These are phyloP conservation scores for Ceratobasidium sp. DNA, from an alignment of 1,284 basidiomycete genomes.

Conservation along the genomic window DNA sequence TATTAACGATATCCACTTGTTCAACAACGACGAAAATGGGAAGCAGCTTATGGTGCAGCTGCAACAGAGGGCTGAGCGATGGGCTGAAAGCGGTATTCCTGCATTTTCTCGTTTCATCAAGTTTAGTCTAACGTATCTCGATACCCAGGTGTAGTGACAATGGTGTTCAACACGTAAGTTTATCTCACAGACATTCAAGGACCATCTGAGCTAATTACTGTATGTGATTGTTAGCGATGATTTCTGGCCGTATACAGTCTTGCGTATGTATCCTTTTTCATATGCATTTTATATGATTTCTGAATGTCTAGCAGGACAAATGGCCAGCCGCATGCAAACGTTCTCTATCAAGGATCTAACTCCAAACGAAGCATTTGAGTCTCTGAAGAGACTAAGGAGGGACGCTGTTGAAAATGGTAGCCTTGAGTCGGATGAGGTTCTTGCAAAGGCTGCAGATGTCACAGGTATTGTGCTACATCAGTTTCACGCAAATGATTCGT, in stretches of 20 bases:
- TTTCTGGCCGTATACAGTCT: constrained; percentile 75
- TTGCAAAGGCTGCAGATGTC: constrained; percentile 57
- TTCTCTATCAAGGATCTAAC: constrained; percentile 77
- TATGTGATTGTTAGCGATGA: constrained; percentile 62
- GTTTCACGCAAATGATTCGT: background rate
- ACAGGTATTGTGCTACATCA: constrained; percentile 47
- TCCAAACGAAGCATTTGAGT: constrained; percentile 65
- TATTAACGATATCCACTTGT: constrained; percentile 76
- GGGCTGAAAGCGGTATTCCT: no score
- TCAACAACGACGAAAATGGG: constrained; percentile 83
- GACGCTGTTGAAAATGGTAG: constrained; percentile 43
- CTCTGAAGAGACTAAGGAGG: constrained; percentile 53
- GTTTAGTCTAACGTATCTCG: constrained; percentile 58
- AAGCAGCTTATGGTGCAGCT: no score
- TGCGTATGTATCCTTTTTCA: no score
- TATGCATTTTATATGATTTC: no score
- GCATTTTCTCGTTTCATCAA: no score
- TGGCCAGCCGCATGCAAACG: constrained; percentile 75
- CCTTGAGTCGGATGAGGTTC: constrained; percentile 44
- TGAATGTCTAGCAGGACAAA: no score
- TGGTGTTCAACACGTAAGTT: constrained; percentile 78
- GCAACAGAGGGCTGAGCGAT: no score
- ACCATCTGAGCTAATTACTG: background rate
- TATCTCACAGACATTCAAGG: background rate
- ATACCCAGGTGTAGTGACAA: constrained; percentile 61